Evolutionary conservation across 768 basidiomycete genomes (phyloP), one percentile per base, ranked within the genome.

Genomic region (Mycena vulgaris): DNA sequence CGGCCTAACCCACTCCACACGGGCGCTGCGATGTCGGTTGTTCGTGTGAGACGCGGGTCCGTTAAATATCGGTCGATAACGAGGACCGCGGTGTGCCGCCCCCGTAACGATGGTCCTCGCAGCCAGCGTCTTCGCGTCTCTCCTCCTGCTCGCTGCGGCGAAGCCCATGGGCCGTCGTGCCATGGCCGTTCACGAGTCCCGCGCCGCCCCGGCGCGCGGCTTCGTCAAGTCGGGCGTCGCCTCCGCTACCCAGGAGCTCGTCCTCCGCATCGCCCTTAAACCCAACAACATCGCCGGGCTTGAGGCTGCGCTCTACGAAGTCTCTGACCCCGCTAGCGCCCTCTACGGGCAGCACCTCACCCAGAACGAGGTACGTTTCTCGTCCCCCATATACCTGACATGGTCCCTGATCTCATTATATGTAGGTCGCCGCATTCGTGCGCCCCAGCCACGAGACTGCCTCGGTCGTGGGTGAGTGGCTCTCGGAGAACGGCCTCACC

Each of bases 391-490:
- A 2, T 13, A 4, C 45, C 2, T 25, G 7, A 6, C 5, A 9
- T 25, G 21, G 23, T 35, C 13, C 8, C 45, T 47, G n/a, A 47
- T 23, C 45, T 5, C 10, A 23, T 47, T 4, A 6, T 23, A 25
- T 47, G n/a, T 23, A 84, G 30, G 83, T 84, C n/a, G 79, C 81
- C 27, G 76, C 71, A 11, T 79, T 84, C 28, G 77, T 82, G 53
- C 78, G 78, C 9, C 84, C 84, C 0, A 79, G 78, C 39, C 69
- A 78, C 2, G 78, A 81, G 33, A 75, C 83, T 7, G 66, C 81
- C 5, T 64, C 75, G 3, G 65, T 80, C 33, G 81, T 85, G 25
- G 71, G 78, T 27, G 70, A 71, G 10, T 85, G 84, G 84, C 79
- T 85, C 33, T 57, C 65, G 14, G 71, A 75, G 45, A 79, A 84